Conservation (phyloP, 441 rosid genomes). For the Populus tomentosa region DNA sequence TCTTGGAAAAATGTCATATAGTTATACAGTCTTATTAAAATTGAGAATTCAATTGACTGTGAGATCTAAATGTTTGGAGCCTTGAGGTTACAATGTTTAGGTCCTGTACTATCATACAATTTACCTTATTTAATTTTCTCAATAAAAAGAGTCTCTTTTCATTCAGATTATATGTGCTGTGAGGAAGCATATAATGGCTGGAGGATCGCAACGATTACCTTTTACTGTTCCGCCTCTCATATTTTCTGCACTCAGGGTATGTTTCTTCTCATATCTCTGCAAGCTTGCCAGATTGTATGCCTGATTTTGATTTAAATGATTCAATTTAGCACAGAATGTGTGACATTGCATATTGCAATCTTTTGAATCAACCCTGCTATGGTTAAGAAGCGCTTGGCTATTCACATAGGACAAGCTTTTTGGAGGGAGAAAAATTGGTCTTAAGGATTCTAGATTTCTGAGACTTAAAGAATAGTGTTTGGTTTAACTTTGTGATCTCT, state of each 20-base stretch:
- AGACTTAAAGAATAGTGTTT: not conserved
- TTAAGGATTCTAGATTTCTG: not conserved
- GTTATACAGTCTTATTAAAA: not conserved
- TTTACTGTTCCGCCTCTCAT: conserved; percentile 82
- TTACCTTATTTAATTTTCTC: not conserved
- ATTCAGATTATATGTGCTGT: conserved; percentile 66
- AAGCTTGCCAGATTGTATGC: not conserved
- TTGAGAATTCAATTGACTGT: not conserved
- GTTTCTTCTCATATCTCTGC: conserved; percentile 9
- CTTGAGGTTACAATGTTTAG: not conserved
- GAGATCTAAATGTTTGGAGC: not conserved
- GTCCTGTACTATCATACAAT: not conserved
- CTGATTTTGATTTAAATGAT: not conserved
- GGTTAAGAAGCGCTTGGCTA: not conserved
- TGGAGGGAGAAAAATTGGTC: not conserved
- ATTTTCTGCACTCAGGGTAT: conserved; percentile 77
- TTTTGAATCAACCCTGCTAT: not conserved
- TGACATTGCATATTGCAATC: not conserved
- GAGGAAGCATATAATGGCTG: conserved; percentile 74
- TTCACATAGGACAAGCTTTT: not conserved
- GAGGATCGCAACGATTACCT: conserved; percentile 84
- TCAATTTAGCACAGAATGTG: not conserved
- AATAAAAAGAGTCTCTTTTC: not conserved
- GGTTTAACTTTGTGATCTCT: not conserved
- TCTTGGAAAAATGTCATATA: not conserved